Percentiles rank a stretch among this genome's conserved stretches.
These are phyloP conservation scores for Yarrowia sp. DNA, from an alignment of 805 yeast species.

Conservation along the genomic window DNA sequence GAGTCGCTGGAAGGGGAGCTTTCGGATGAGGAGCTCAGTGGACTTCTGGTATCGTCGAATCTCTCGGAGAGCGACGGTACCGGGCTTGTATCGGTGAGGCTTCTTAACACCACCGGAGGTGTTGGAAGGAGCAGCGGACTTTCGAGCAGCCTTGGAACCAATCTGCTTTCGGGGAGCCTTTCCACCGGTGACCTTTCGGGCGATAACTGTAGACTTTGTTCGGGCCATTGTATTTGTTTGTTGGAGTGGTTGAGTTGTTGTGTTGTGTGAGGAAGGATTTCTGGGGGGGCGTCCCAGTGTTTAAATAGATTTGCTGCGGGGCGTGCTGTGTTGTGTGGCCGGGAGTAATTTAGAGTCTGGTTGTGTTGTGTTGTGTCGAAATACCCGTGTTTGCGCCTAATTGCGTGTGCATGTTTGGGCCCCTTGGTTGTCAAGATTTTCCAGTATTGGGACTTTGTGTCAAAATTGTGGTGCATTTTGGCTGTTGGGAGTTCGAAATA, in stretches of 20 bases:
- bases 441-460: slow-evolving; percentile 6
- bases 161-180: slow-evolving; percentile 91
- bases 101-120: slow-evolving; percentile 88
- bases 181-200: slow-evolving; percentile 89
- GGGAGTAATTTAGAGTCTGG: slow-evolving; percentile 13
- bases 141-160: slow-evolving; percentile 88
- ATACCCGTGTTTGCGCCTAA: slow-evolving; percentile 24
- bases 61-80: slow-evolving; percentile 90
- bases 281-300: slow-evolving; percentile 88
- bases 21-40: slow-evolving; percentile 80
- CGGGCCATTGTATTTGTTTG: slow-evolving; percentile 57
- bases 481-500: slow-evolving; percentile 21
- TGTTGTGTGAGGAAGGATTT: slow-evolving; percentile 50
- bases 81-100: slow-evolving; percentile 93
- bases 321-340: background rate
- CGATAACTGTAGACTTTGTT: slow-evolving; percentile 70
- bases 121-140: slow-evolving; percentile 67
- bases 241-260: slow-evolving; percentile 21
- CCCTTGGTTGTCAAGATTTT: slow-evolving; percentile 21
- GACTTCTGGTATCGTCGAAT: slow-evolving; percentile 90
- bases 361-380: slow-evolving; percentile 8
- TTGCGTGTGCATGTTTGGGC: slow-evolving; percentile 8
- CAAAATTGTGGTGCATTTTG: slow-evolving; percentile 18
- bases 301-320: slow-evolving; percentile 46
- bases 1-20: slow-evolving; percentile 86